Percentiles rank a stretch among this genome's conserved stretches.
Evolutionary conservation across 495 filamentous ascomycete genomes (phyloP).

Genomic region (Penicillium samsonianum): DNA sequence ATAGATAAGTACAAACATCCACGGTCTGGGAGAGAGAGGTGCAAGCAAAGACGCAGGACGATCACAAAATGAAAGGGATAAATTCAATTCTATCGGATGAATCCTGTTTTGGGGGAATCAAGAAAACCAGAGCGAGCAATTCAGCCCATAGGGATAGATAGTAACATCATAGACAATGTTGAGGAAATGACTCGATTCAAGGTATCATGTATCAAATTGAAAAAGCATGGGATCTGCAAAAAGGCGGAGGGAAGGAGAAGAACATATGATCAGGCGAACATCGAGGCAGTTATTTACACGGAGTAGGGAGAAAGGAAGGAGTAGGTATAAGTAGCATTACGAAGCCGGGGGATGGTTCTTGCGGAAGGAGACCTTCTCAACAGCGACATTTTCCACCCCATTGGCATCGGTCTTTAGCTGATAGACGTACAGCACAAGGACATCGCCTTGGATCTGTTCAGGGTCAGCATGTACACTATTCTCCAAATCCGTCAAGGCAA

Average conservation of each 20-base stretch:
- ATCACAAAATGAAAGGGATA: neutral
- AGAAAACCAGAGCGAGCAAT: neutral
- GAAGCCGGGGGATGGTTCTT: conserved; percentile 61
- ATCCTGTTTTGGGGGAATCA: neutral
- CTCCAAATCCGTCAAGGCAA: conserved; percentile 20
- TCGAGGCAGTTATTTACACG: conserved; percentile 40
- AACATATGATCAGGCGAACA: conserved; percentile 26
- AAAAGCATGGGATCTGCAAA: conserved; percentile 11
- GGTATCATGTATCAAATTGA: conserved; percentile 27
- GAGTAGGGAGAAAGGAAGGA: conserved; percentile 13
- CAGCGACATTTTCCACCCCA: conserved; percentile 86
- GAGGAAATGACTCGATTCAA: conserved; percentile 12
- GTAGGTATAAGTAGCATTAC: conserved; percentile 12
- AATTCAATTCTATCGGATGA: neutral
- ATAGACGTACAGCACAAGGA: conserved; percentile 96
- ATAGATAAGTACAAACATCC: no score
- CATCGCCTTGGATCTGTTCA: conserved; percentile 89
- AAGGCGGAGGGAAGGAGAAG: conserved; percentile 8
- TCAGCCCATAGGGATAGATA: neutral
- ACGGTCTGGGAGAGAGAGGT: no score
- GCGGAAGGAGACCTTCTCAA: conserved; percentile 97
- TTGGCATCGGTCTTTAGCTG: conserved; percentile 88
- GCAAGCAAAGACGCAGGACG: neutral
- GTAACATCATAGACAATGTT: neutral
- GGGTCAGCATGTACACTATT: neutral